phyloP scores from a whole-genome alignment of 768 basidiomycete genomes.

The Psilocybe subaeruginosa region DNA sequence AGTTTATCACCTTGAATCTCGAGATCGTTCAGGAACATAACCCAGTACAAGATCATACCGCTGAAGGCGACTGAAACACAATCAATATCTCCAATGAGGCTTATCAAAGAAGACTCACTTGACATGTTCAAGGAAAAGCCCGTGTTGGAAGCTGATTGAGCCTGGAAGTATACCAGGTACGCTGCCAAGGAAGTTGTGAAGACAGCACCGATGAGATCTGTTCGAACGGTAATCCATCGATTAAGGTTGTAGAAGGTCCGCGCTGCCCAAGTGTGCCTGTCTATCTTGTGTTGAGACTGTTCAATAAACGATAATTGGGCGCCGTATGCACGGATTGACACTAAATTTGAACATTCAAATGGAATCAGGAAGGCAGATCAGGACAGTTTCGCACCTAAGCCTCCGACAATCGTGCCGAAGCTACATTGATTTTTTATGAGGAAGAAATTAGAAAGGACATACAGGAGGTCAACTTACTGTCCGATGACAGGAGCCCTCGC shows the following conservation, averaged over 20 bases:
- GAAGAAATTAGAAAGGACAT: constrained; percentile 4
- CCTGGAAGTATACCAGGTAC: constrained; percentile 50
- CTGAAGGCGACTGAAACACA: constrained; percentile 49
- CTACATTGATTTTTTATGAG: constrained; percentile 16
- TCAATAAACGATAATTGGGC: constrained; percentile 49
- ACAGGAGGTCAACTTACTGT: constrained; percentile 35
- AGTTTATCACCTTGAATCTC: constrained; percentile 38
- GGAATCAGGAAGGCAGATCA: not conserved
- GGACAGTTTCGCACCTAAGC: constrained; percentile 39
- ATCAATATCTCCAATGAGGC: not conserved
- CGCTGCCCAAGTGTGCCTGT: constrained; percentile 48
- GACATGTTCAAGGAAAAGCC: constrained; percentile 63
- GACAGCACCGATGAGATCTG: constrained; percentile 56
- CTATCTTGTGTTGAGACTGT: constrained; percentile 50
- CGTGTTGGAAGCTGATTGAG: constrained; percentile 40
- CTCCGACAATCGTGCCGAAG: constrained; percentile 61
- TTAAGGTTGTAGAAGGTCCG: constrained; percentile 54
- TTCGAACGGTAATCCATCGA: constrained; percentile 47
- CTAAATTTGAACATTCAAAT: constrained; percentile 22
- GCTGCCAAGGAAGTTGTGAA: constrained; percentile 55
- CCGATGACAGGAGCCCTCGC: constrained; percentile 45
- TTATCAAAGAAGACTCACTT: constrained; percentile 21
- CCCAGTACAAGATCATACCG: constrained; percentile 54
- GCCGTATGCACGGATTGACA: constrained; percentile 66
- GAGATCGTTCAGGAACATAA: constrained; percentile 42